Evolutionary conservation across 257 asterid species (phyloP), one percentile per base, ranked within the genome.

Genomic region (Petunia secreta): DNA sequence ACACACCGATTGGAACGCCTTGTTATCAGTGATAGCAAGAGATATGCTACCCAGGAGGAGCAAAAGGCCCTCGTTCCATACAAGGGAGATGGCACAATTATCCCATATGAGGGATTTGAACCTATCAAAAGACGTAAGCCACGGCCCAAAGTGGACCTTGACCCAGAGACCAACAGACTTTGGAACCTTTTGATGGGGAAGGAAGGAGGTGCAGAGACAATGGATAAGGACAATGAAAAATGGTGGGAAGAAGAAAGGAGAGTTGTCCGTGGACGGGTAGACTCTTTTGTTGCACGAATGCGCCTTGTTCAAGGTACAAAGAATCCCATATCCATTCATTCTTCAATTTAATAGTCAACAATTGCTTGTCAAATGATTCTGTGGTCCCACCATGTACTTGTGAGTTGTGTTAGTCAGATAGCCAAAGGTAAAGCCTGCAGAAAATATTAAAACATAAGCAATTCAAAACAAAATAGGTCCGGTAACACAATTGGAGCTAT

Each of bases 61-160:
- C 86, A 84, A 83, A 83, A 71, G 76, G 96, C 93, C 46, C 89
- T 93, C 81, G 91, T 96, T 81, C 97, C 95, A 52, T 94, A 91
- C 82, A 87, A 79, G 76, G 95, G 86, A 82, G 84, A 87, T 81
- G 90, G 91, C 41, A 82, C 89, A 43, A 68, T 94, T 79, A 90
- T 96, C 83, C 93, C 94, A 34, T 85, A 78, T 75, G 89, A 81
- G 63, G 90, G 76, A 58, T 82, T 84, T 80, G 90, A 87, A 79
- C 85, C 83, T 41, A 83, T 87, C 41, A 92, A 88, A 84, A 92
- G 84, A 48, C 87, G 75, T 63, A 83, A 38, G 80, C 88, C 91
- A 58, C 94, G 99, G 73, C 97, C 98, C 54, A 95, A 84, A 84
- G 98, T 95, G 82, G 92, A 95, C 91, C 98, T 95, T 82, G 98